A percentile compares a stretch with the other conserved stretches of the same genome.
These are phyloP conservation scores for Aphanoascus verrucosus DNA, from an alignment of 2,329 filamentous ascomycete genomes.

Conservation along the genomic window DNA sequence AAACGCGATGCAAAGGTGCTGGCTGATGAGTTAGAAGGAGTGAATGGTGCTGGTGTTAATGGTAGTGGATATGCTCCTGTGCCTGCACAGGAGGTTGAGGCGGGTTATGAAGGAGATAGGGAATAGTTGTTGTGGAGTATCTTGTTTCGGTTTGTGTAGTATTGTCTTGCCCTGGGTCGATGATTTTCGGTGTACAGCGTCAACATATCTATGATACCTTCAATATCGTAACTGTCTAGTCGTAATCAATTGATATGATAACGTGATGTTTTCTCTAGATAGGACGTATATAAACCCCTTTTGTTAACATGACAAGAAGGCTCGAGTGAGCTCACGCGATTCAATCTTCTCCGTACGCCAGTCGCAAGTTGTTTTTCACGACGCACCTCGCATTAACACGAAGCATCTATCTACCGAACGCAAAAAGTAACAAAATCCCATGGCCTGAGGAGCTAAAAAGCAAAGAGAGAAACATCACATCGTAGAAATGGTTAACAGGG, in stretches of 20 bases:
- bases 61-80: conserved; percentile 5
- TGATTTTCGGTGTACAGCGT: not conserved
- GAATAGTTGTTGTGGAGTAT: not conserved
- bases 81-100: not conserved
- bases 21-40: conserved; percentile 41
- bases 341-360: not conserved
- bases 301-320: not conserved
- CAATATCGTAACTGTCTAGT: no score
- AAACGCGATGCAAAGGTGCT: conserved; percentile 57
- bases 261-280: not conserved
- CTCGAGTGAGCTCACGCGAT: not conserved
- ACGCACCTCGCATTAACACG: not conserved
- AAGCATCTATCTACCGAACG: not conserved
- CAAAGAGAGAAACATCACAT: not conserved
- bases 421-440: not conserved
- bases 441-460: not conserved
- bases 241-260: no score
- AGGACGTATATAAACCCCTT: not conserved
- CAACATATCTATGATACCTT: not conserved
- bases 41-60: not conserved
- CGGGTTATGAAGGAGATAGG: not conserved
- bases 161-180: not conserved
- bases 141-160: not conserved
- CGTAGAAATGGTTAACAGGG: no score
- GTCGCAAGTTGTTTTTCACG: not conserved